Evolutionary conservation across 345 rosid species (phyloP).

Genomic region (Heritiera littoralis): DNA sequence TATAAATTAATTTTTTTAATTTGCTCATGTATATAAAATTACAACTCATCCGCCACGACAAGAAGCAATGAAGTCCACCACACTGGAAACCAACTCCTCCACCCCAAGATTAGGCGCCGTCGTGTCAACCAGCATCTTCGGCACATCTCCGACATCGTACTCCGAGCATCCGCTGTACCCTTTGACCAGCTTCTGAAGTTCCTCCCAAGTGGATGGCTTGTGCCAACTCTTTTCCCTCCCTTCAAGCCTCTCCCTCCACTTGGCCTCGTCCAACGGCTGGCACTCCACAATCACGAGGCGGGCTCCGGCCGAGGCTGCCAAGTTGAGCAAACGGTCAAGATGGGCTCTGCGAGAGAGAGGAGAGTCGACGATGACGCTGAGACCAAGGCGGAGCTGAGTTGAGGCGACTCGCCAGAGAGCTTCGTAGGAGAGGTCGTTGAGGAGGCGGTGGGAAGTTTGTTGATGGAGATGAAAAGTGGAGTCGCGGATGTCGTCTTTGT

Average conservation of each 20-base stretch:
- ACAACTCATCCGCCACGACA: not conserved
- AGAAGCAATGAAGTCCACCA: slow-evolving; percentile 39
- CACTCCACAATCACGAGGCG: slow-evolving; percentile 54
- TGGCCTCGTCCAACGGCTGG: slow-evolving; percentile 46
- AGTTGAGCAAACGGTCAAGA: slow-evolving; percentile 40
- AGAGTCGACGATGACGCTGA: slow-evolving; percentile 57
- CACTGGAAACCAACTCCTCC: slow-evolving; percentile 34
- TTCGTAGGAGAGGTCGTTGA: slow-evolving; percentile 60
- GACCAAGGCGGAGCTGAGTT: slow-evolving; percentile 56
- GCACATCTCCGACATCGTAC: slow-evolving; percentile 52
- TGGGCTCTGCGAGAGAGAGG: slow-evolving; percentile 54
- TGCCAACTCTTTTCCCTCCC: slow-evolving; percentile 51
- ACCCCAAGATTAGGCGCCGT: slow-evolving; percentile 28
- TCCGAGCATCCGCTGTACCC: slow-evolving; percentile 61
- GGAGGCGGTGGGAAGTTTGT: slow-evolving; percentile 27
- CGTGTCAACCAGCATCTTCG: slow-evolving; percentile 58
- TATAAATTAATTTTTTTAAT: too few relatives aligned
- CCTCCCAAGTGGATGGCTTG: slow-evolving; percentile 70
- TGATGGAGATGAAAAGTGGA: slow-evolving; percentile 48
- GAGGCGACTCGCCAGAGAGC: slow-evolving; percentile 48
- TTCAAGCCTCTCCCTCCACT: slow-evolving; percentile 60
- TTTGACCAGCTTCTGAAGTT: slow-evolving; percentile 49
- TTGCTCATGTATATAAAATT: too few relatives aligned
- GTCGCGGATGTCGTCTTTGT: slow-evolving; percentile 72
- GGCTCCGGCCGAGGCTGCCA: slow-evolving; percentile 40